Conservation (phyloP, 2,329 filamentous ascomycete species). For the Helminthosporium solani region DNA sequence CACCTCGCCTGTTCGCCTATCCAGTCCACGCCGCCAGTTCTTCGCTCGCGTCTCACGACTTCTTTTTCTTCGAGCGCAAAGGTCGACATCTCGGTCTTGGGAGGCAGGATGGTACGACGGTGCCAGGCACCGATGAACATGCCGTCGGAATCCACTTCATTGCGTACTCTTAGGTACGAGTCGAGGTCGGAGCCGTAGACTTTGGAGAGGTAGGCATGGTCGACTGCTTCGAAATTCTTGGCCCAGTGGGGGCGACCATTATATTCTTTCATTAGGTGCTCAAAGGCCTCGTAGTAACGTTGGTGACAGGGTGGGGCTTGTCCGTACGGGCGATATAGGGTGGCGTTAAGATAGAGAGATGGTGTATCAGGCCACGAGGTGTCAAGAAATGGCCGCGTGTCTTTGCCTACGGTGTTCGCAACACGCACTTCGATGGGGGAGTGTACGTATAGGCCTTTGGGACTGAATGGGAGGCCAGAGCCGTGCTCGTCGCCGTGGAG, state of each 20-base stretch:
- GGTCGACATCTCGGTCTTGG: conserved; percentile 27
- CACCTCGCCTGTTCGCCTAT: conserved; percentile 41
- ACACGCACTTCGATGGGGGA: conserved; percentile 92
- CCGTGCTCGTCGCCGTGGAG: conserved; percentile 71
- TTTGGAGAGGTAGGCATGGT: conserved; percentile 59
- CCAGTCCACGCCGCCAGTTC: conserved; percentile 41
- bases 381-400: conserved; percentile 67
- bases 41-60: conserved; percentile 35
- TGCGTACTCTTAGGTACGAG: conserved; percentile 67
- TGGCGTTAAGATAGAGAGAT: conserved; percentile 86
- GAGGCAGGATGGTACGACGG: conserved; percentile 53
- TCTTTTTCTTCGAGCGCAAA: conserved; percentile 47
- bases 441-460: conserved; percentile 78
- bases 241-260: conserved; percentile 87
- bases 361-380: conserved; percentile 67
- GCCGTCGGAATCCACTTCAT: conserved; percentile 73
- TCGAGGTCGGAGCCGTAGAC: conserved; percentile 70
- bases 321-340: conserved; percentile 79
- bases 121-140: conserved; percentile 95
- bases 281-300: conserved; percentile 85
- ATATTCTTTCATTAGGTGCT: conserved; percentile 85
- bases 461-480: conserved; percentile 75
- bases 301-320: conserved; percentile 72
- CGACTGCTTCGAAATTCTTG: conserved; percentile 74
- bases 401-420: conserved; percentile 62